A percentile compares a stretch with the other conserved stretches of the same genome.
These are phyloP conservation scores for Hibiscus tridactylites DNA, from an alignment of 345 rosid species.

Conservation along the genomic window DNA sequence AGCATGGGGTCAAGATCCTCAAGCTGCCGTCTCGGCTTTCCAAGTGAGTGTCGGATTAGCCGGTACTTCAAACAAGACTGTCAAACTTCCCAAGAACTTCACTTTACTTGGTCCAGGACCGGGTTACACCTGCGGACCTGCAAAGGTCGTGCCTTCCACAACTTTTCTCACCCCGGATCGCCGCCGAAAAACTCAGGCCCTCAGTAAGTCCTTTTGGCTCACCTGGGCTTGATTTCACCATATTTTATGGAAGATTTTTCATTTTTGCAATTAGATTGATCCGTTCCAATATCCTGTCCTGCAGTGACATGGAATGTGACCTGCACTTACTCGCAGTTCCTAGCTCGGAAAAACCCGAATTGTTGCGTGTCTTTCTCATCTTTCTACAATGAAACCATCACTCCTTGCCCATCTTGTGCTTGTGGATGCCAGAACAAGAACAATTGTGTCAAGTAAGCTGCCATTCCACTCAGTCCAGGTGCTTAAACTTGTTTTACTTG, in stretches of 20 bases:
- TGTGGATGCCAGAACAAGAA: slow-evolving; percentile 73
- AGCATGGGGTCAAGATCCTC: slow-evolving; percentile 79
- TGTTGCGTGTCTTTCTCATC: slow-evolving; percentile 88
- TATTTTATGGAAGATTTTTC: neutral
- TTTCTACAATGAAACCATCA: slow-evolving; percentile 78
- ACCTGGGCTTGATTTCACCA: neutral
- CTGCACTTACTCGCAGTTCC: slow-evolving; percentile 84
- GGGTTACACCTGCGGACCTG: slow-evolving; percentile 87
- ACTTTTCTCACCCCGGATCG: slow-evolving; percentile 29
- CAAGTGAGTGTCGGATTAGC: slow-evolving; percentile 68
- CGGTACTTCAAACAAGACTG: slow-evolving; percentile 78
- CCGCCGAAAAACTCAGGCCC: slow-evolving; percentile 3
- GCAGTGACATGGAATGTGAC: slow-evolving; percentile 93
- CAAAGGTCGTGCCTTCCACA: slow-evolving; percentile 60
- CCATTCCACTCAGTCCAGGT: neutral
- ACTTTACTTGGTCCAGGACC: slow-evolving; percentile 74
- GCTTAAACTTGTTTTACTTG: neutral
- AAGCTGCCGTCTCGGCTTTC: slow-evolving; percentile 59
- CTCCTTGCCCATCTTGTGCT: slow-evolving; percentile 76
- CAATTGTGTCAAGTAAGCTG: slow-evolving; percentile 65
- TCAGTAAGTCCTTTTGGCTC: neutral
- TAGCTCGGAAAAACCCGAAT: slow-evolving; percentile 63
- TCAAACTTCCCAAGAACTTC: slow-evolving; percentile 82
- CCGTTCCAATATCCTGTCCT: slow-evolving; percentile 3
- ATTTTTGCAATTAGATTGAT: neutral